Evolutionary conservation across 73 alveolate genomes (phyloP).

Genomic region (Effrenium voratum): DNA sequence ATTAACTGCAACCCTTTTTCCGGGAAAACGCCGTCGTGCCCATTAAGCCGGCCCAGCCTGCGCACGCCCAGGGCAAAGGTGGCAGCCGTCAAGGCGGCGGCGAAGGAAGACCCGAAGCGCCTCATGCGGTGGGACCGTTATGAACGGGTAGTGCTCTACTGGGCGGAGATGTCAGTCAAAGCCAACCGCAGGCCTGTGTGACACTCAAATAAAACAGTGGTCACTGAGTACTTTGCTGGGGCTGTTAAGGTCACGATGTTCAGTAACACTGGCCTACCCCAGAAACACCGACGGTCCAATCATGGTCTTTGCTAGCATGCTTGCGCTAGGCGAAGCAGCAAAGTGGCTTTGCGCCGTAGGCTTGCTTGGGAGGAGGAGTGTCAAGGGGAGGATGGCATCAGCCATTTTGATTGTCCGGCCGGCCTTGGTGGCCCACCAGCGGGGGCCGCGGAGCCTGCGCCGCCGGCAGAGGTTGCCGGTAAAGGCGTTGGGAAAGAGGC

Average conservation of each 20-base stretch:
- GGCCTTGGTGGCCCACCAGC: not conserved
- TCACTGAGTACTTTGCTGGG: not conserved
- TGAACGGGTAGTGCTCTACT: not conserved
- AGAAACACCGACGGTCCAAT: not conserved
- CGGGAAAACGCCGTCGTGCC: too few species aligned
- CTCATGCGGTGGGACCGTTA: constrained; percentile 13
- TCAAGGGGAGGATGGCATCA: not conserved
- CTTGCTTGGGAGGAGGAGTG: not conserved
- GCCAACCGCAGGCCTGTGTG: not conserved
- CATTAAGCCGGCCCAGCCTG: too few species aligned
- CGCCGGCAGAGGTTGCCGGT: too few species aligned
- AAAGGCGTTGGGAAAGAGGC: too few species aligned
- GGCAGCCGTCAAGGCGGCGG: not conserved
- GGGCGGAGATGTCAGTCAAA: constrained; percentile 29
- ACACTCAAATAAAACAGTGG: not conserved
- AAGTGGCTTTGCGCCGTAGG: not conserved
- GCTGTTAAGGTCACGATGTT: too few species aligned
- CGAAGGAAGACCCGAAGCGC: not conserved
- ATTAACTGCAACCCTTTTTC: too few species aligned
- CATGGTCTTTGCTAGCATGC: not conserved
- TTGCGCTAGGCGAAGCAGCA: not conserved
- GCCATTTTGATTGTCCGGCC: not conserved
- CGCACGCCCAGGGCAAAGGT: not conserved
- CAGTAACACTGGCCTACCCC: not conserved
- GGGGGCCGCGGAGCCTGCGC: not conserved